These are phyloP conservation scores for Sparassis latifolia DNA, from an alignment of 1,284 basidiomycete genomes.

Conservation along the genomic window DNA sequence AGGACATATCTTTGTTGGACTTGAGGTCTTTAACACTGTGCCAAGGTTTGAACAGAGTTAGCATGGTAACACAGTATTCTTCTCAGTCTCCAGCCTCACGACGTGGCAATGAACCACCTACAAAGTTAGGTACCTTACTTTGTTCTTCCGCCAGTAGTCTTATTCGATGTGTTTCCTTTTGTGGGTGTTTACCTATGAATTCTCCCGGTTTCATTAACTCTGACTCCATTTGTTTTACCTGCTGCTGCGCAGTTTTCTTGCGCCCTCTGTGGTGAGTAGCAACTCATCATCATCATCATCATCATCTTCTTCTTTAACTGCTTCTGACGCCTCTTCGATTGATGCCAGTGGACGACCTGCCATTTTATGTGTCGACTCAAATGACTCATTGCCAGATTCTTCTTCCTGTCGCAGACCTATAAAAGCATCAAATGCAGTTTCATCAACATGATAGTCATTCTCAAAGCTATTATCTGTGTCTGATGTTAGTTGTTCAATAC, in stretches of 20 bases:
- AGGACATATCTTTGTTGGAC: not conserved
- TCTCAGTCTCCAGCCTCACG: not conserved
- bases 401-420: too few relatives aligned
- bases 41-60: constrained; percentile 3
- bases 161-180: not conserved
- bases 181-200: not conserved
- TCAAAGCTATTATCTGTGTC: too few relatives aligned
- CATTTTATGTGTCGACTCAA: not conserved
- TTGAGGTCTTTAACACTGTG: constrained; percentile 1
- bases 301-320: too few relatives aligned
- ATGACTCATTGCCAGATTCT: too few relatives aligned
- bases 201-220: not conserved
- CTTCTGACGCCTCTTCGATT: not conserved
- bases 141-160: not conserved
- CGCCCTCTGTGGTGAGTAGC: not conserved
- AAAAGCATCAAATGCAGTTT: too few relatives aligned
- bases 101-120: not conserved
- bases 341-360: not conserved
- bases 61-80: not conserved
- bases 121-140: not conserved
- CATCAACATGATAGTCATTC: too few relatives aligned
- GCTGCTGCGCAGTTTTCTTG: not conserved
- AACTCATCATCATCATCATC: not conserved
- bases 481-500: too few relatives aligned
- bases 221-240: not conserved